Evolutionary conservation across 257 asterid genomes (phyloP), one percentile per base, ranked within the genome.

Genomic region (Paulownia fortunei): DNA sequence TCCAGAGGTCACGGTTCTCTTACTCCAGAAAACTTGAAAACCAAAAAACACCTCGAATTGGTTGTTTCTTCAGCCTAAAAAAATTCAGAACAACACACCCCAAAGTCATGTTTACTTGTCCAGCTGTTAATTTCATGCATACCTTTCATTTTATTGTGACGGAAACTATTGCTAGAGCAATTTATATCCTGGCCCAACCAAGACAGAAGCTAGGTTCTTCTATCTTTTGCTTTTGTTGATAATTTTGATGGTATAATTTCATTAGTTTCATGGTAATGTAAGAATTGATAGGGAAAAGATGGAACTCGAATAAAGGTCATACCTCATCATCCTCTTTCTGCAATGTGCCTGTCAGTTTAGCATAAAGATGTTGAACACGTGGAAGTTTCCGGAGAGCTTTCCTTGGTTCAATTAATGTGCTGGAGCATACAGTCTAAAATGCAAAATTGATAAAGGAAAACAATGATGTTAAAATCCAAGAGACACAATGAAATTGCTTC

Each of bases 361-460:
- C 94, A 70, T 96, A 96, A 79, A 96, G 99, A 87, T 96, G 99
- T 76, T 93, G 99, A 67, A 93, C 89, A 60, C 97, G 90, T 23
- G 92, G 80, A 52, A 93, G 97, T 80, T 93, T 96, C 37, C 97
- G 84, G 39, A 96, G 80, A 67, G 91, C 89, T 89, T 96, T 96
- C 89, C 87, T 83, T 49, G 98, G 99, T 72, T 92, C 88, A 76
- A 88, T 82, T 63, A 74, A 30, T 34, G 92, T 89, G 78, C 83
- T 82, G 74, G 92, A 81, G 82, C 98, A 96, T 18, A 90, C 80
- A 41, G 84, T 89, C 98, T 94, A 76, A 78, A n/a, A 82, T 51
- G 80, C 36, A 42, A 63, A 64, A 78, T 64, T 16, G 66, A 44
- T 64, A 64, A 69, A 69, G 56, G 27, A 37, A 58, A 68, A 52